Conservation (phyloP, 768 basidiomycete species). For the Russula sp. region DNA sequence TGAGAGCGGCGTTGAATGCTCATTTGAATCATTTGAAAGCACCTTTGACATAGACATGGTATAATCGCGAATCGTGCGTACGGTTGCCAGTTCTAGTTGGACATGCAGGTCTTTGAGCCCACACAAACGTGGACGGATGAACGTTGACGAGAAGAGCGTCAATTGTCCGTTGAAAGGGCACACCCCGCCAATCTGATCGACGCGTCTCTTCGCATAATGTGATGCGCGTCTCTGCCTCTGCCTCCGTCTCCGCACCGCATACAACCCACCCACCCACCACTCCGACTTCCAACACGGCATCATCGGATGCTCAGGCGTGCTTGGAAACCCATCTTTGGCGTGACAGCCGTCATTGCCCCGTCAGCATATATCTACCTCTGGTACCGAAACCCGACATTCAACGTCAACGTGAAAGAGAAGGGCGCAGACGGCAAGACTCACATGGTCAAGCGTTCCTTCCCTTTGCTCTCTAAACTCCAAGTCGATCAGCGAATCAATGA, state of each 20-base stretch:
- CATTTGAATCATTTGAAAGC: conserved; percentile 11
- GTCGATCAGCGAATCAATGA: conserved; percentile 53
- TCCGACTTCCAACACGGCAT: neutral
- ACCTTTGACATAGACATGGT: conserved; percentile 2
- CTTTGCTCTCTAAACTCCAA: conserved; percentile 47
- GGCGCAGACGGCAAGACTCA: conserved; percentile 54
- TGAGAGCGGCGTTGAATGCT: conserved; percentile 17
- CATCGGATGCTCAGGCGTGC: conserved; percentile 50
- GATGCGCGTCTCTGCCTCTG: neutral
- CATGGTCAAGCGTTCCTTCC: conserved; percentile 45
- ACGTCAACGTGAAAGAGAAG: conserved; percentile 46
- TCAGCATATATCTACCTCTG: conserved; percentile 56
- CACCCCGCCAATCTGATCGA: neutral
- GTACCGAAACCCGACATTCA: conserved; percentile 39
- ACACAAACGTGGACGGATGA: neutral
- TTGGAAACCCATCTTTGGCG: conserved; percentile 61
- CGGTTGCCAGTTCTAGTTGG: neutral
- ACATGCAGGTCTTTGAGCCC: conserved; percentile 4
- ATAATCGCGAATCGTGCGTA: neutral
- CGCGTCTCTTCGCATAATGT: neutral
- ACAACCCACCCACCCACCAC: neutral
- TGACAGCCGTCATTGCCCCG: conserved; percentile 45
- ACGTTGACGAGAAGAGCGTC: neutral
- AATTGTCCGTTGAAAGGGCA: neutral
- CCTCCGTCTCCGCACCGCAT: neutral